These are phyloP conservation scores for Pichia sp. DNA, from an alignment of 1,139 yeast species.

Conservation along the genomic window DNA sequence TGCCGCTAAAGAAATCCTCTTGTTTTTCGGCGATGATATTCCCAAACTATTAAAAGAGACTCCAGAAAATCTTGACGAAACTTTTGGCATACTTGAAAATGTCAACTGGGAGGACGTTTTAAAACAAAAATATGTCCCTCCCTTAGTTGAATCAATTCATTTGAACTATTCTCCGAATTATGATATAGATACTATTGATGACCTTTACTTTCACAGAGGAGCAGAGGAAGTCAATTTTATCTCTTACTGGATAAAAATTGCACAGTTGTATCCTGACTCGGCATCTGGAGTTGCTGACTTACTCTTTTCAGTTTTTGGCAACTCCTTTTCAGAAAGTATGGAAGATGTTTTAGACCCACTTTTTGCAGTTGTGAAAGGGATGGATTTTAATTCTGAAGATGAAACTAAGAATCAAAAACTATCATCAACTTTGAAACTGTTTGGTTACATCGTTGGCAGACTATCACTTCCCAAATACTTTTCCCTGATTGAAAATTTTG, in stretches of 20 bases:
- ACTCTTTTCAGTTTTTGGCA: constrained; percentile 36
- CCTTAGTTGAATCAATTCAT: constrained; percentile 29
- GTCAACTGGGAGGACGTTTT: constrained; percentile 9
- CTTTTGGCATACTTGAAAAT: constrained; percentile 30
- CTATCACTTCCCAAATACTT: constrained; percentile 33
- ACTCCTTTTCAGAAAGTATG: constrained; percentile 30
- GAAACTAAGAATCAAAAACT: constrained; percentile 33
- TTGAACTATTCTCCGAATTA: constrained; percentile 36
- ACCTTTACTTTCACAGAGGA: constrained; percentile 37
- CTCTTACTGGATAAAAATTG: constrained; percentile 46
- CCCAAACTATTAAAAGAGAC: constrained; percentile 23
- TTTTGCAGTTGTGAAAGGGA: constrained; percentile 35
- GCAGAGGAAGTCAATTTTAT: constrained; percentile 37
- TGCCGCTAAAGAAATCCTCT: constrained; percentile 39
- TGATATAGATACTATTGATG: constrained; percentile 34
- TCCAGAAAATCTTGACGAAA: constrained; percentile 26
- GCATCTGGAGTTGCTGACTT: constrained; percentile 49
- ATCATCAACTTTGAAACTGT: constrained; percentile 44
- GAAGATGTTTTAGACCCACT: constrained; percentile 36
- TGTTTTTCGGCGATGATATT: constrained; percentile 24
- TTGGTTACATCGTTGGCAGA: constrained; percentile 45
- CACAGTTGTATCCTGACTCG: constrained; percentile 48
- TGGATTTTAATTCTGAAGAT: constrained; percentile 30
- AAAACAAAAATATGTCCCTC: constrained; percentile 24
- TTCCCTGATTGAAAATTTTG: constrained; percentile 35